Conservation (phyloP, 441 rosid species). For the Erysimum cheiri region DNA sequence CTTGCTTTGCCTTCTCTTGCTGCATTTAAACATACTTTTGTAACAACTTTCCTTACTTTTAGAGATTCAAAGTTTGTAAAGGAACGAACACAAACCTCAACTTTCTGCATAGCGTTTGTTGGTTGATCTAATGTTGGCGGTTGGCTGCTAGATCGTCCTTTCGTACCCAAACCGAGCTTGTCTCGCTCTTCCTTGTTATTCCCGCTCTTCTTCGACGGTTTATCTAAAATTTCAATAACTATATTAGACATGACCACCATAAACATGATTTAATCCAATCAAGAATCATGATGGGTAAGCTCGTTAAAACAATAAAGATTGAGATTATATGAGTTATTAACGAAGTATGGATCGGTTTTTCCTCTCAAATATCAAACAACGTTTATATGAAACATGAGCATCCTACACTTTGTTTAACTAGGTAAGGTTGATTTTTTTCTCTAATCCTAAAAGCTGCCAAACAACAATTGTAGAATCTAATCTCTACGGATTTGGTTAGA, state of each 20-base stretch:
- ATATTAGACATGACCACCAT: neutral
- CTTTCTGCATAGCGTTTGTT: conserved; percentile 58
- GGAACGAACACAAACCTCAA: conserved; percentile 54
- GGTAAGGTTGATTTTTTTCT: neutral
- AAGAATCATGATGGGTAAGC: neutral
- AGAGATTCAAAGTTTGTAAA: neutral
- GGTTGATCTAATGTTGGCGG: conserved; percentile 52
- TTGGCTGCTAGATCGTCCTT: conserved; percentile 45
- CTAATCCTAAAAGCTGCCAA: neutral
- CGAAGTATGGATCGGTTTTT: too few species aligned
- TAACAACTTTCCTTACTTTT: neutral
- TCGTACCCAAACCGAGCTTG: conserved; percentile 54
- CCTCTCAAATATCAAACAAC: neutral
- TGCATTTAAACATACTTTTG: conserved; percentile 38
- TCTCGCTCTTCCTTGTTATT: conserved; percentile 55
- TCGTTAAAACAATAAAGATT: neutral
- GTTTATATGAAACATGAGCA: neutral
- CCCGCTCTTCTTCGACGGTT: conserved; percentile 49
- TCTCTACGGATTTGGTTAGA: neutral
- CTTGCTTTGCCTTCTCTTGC: conserved; percentile 69
- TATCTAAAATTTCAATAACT: conserved; percentile 45
- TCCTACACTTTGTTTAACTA: neutral
- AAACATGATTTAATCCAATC: conserved; percentile 3
- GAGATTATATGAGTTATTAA: neutral
- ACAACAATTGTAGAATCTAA: neutral